Base-by-base conservation (phyloP, 345 rosid species). In the Pugionium cornutum region DNA sequence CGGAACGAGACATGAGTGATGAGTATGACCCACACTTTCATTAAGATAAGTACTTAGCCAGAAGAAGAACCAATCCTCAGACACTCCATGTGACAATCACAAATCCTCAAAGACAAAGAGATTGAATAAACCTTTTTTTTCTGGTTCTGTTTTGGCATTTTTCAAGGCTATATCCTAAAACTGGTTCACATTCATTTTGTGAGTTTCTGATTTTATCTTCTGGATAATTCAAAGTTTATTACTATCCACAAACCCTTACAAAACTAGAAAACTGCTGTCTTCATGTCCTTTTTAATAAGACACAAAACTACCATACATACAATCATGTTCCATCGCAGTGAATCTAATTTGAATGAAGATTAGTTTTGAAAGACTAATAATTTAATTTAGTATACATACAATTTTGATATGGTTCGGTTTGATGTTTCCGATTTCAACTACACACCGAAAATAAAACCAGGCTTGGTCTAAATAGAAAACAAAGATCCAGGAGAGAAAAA, bases 21-120 rank as follows among this genome's bases (percentile, higher is more conserved):
- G 35, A 57, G 57, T 29, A 40, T 67, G 57, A 6, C 47, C 63
- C 48, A 29, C 73, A 51, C 46, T 69, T 69, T 60, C 32, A 26
- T 59, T 58, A 50, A 50, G 18, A 37, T 47, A n/a, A 49, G 50
- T 67, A 48, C 48, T 37, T 30, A 54, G 25, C 27, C 26, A 46
- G 26, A 54, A 18, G 36, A 54, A 37, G 57, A 53, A 33, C 43
- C 75, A 70, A 46, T 53, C 29, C 18, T 37, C 68, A 54, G 57
- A 54, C 75, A 62, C 43, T 4, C 46, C 75, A 70, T 62, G 68
- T 70, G 68, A 70, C 68, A 0, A 32, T 63, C 32, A 71, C 5
- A 47, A 37, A 37, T 57, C 75, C 36, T 1, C 36, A 34, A 34
- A 18, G 18, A 44, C 62, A 29, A 61, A 62, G 5, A 62, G 43